Evolutionary conservation across 768 basidiomycete species (phyloP), one percentile per base, ranked within the genome.

Genomic region (Boletus rubescentipes): DNA sequence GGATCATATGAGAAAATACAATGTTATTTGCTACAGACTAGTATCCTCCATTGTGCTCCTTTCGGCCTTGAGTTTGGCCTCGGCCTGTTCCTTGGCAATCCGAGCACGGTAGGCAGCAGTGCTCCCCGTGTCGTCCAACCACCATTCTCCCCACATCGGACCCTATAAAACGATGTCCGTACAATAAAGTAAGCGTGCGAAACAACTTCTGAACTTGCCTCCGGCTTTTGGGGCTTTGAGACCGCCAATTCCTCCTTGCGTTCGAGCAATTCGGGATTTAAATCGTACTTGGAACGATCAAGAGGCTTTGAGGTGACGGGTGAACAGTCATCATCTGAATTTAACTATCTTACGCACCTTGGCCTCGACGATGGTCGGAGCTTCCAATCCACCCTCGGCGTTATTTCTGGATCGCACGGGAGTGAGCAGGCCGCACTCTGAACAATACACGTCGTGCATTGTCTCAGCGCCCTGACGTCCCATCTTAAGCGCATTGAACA

Each of bases 391-490:
- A 10, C 59, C 59, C n/a, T 60, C 59, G 15, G 42, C 46, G 14
- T 55, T 60, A 35, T 60, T n/a, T 38, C 59, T 47, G 8, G 59
- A 60, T 11, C 59, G 52, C n/a, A 48, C 59, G 1, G 18, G 12
- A 2, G 53, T 60, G 18, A 60, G 36, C 32, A 54, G 18, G 10
- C 59, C 59, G n/a, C 59, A 60, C 42, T 60, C 59, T 5, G 59
- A 60, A 34, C 59, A 60, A 45, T 60, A 59, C 16, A 60, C 59
- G 16, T 60, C 59, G 9, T 60, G 58, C 59, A 60, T 60, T 1
- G 12, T 60, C 49, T 60, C 59, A 14, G 58, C 58, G 16, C 59
- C 59, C 26, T 60, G 59, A 4, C 53, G 52, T 10, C 59, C 49
- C 8, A 29, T 5, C 40, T 49, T 60, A 38, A 60, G 53, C 3